These are phyloP conservation scores for Candida albicans DNA, from an alignment of 1,139 yeast genomes.

Conservation along the genomic window DNA sequence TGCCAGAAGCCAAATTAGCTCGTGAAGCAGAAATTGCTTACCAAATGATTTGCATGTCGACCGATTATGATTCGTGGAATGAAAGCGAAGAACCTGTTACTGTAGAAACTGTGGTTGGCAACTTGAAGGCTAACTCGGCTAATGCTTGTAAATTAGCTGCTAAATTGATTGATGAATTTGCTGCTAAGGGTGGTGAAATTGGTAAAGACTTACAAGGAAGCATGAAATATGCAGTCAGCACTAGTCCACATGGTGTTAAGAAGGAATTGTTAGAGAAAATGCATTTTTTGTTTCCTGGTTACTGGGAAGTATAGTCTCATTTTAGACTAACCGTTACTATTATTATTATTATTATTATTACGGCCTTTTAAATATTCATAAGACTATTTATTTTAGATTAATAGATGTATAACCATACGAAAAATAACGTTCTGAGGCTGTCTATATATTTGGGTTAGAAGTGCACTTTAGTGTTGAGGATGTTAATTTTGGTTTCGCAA, in stretches of 20 bases:
- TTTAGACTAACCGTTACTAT: background rate
- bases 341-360: too few relatives aligned
- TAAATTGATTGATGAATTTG: constrained; percentile 63
- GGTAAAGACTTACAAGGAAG: constrained; percentile 73
- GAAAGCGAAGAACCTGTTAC: constrained; percentile 94
- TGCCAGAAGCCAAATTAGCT: constrained; percentile 95
- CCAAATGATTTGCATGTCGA: constrained; percentile 98
- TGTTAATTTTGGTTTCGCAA: too few relatives aligned
- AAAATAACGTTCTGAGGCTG: too few relatives aligned
- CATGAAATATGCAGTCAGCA: constrained; percentile 80
- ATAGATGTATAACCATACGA: too few relatives aligned
- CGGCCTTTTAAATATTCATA: too few relatives aligned
- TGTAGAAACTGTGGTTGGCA: constrained; percentile 92
- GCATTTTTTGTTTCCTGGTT: constrained; percentile 89
- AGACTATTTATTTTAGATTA: background rate
- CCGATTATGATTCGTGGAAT: constrained; percentile 98
- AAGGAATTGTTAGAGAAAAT: constrained; percentile 73
- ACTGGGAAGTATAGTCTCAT: constrained; percentile 49
- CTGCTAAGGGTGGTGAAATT: constrained; percentile 53
- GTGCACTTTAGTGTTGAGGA: too few relatives aligned
- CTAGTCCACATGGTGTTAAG: constrained; percentile 74
- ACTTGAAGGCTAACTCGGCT: constrained; percentile 80
- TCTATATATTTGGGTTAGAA: too few relatives aligned
- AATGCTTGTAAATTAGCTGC: constrained; percentile 83
- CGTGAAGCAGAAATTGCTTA: constrained; percentile 96